phyloP scores from a whole-genome alignment of 148 eudicot species.

The Chenopodium quinoa region DNA sequence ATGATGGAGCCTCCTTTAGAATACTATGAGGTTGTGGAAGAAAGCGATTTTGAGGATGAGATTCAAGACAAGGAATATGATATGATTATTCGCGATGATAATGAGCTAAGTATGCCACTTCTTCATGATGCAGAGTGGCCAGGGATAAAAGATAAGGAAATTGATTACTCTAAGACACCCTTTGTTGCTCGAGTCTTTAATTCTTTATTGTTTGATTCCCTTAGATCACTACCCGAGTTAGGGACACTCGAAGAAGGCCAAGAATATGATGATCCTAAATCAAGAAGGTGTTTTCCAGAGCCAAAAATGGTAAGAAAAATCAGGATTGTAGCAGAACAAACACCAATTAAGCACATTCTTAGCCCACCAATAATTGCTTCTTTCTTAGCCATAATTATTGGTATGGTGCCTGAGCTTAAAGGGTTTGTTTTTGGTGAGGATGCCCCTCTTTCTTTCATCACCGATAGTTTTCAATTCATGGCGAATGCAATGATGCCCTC shows the following conservation, averaged over 20 bases:
- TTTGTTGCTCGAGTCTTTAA: slow-evolving; percentile 65
- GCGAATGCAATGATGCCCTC: slow-evolving; percentile 85
- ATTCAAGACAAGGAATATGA: slow-evolving; percentile 31
- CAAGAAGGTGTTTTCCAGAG: slow-evolving; percentile 63
- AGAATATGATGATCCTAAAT: slow-evolving; percentile 26
- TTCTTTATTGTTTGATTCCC: slow-evolving; percentile 38
- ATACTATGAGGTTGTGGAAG: slow-evolving; percentile 48
- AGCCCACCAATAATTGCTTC: slow-evolving; percentile 83
- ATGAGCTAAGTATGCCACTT: slow-evolving; percentile 64
- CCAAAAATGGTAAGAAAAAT: slow-evolving; percentile 67
- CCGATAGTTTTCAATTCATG: slow-evolving; percentile 65
- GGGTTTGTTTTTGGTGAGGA: slow-evolving; percentile 57
- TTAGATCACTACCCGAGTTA: slow-evolving; percentile 42
- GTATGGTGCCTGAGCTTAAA: slow-evolving; percentile 67
- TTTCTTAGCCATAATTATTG: slow-evolving; percentile 59
- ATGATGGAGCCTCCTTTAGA: slow-evolving; percentile 84
- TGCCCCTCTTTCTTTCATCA: slow-evolving; percentile 49
- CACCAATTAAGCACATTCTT: slow-evolving; percentile 63
- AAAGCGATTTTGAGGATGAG: slow-evolving; percentile 32
- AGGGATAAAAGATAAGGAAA: slow-evolving; percentile 80
- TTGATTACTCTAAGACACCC: slow-evolving; percentile 70
- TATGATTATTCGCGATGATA: slow-evolving; percentile 8
- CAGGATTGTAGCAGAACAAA: slow-evolving; percentile 67
- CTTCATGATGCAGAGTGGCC: slow-evolving; percentile 96
- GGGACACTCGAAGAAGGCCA: slow-evolving; percentile 39